Percentiles rank a stretch among this genome's conserved stretches.
Conservation (phyloP, 1,284 basidiomycete genomes). For the Puccinia polysora region DNA sequence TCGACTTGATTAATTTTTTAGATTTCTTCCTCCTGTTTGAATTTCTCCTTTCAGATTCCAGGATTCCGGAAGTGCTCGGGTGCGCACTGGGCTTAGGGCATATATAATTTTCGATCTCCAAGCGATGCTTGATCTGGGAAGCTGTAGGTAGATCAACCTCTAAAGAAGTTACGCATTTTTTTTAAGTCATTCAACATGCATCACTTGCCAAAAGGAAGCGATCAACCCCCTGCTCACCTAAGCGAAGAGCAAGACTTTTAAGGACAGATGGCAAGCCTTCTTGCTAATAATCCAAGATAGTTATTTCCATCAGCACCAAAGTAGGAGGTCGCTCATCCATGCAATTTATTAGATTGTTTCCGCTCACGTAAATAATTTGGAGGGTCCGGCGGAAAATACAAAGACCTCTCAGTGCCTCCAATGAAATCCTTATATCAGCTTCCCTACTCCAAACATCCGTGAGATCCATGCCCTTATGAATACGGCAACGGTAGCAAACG, state of each 20-base stretch:
- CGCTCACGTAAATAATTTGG: slow-evolving; percentile 39
- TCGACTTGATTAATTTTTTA: not conserved
- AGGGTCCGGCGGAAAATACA: slow-evolving; percentile 38
- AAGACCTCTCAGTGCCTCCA: slow-evolving; percentile 31
- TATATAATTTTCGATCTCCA: slow-evolving; percentile 24
- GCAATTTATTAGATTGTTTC: not conserved
- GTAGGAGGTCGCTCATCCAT: too few relatives aligned
- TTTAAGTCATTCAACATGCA: not conserved
- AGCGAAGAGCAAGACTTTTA: slow-evolving; percentile 20
- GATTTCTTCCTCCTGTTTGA: slow-evolving; percentile 10
- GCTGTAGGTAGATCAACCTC: slow-evolving; percentile 31
- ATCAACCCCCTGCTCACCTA: slow-evolving; percentile 6
- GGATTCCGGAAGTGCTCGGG: slow-evolving; percentile 6
- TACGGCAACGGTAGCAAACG: slow-evolving; percentile 30
- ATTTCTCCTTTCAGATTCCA: slow-evolving; percentile 29
- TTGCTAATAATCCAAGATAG: not conserved
- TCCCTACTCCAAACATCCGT: slow-evolving; percentile 35
- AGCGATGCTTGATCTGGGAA: slow-evolving; percentile 28
- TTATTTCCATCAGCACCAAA: not conserved
- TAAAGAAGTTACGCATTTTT: not conserved
- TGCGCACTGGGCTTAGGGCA: not conserved
- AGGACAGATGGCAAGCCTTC: slow-evolving; percentile 32
- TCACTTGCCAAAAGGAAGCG: not conserved
- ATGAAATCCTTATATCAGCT: slow-evolving; percentile 35
- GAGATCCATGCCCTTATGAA: slow-evolving; percentile 24